phyloP scores from a whole-genome alignment of 768 basidiomycete species.

The Albatrellus ellisii region DNA sequence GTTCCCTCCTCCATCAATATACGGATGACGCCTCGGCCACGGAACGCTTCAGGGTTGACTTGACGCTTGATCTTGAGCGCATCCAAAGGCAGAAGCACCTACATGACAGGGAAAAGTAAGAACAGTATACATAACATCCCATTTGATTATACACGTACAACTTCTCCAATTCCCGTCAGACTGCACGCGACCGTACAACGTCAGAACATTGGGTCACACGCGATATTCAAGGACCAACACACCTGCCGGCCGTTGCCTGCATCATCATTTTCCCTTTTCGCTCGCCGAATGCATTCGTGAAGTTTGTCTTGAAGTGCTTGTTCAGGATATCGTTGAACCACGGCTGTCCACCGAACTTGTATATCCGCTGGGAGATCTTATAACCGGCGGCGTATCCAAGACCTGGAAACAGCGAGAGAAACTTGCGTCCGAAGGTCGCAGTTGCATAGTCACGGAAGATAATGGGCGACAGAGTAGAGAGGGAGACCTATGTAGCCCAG shows the following conservation, averaged over 20 bases:
- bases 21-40: constrained; percentile 79
- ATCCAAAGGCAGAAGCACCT: constrained; percentile 92
- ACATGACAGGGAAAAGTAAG: not conserved
- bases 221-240: constrained; percentile 12
- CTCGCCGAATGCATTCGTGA: constrained; percentile 81
- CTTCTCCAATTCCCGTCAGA: constrained; percentile 83
- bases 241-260: constrained; percentile 93
- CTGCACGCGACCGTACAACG: constrained; percentile 23
- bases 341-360: constrained; percentile 98
- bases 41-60: constrained; percentile 96
- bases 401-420: constrained; percentile 93
- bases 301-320: constrained; percentile 67
- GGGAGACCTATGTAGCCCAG: constrained; percentile 46
- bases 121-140: not conserved
- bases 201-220: not conserved
- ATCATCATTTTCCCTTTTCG: constrained; percentile 93
- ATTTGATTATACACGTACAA: constrained; percentile 35
- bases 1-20: constrained; percentile 90
- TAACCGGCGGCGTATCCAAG: constrained; percentile 98
- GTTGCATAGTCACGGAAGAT: constrained; percentile 80
- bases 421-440: constrained; percentile 50
- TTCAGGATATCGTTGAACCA: constrained; percentile 91
- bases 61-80: constrained; percentile 98
- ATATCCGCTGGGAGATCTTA: constrained; percentile 86
- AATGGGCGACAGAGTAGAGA: constrained; percentile 53